Percentiles rank a stretch among this genome's conserved stretches.
These are phyloP conservation scores for Massariosphaeria phaeospora DNA, from an alignment of 495 filamentous ascomycete genomes.

Conservation along the genomic window DNA sequence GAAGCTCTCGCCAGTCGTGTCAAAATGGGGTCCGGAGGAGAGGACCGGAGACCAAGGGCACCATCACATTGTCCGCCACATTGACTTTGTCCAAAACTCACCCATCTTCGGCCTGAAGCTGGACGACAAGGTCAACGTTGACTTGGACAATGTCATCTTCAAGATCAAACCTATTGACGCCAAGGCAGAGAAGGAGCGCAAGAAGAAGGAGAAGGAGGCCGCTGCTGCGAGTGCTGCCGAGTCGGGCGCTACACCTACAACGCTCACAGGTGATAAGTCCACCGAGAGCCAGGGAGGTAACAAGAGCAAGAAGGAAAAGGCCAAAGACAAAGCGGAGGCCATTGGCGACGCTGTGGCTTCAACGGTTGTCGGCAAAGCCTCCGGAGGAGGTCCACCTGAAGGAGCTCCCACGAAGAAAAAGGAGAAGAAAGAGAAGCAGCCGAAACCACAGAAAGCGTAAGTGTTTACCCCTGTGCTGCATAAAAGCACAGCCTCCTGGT, in stretches of 20 bases:
- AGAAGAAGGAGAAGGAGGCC: conserved; percentile 45
- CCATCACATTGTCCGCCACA: conserved; percentile 83
- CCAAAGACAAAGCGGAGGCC: conserved; percentile 33
- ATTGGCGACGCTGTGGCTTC: conserved; percentile 29
- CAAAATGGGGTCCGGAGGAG: conserved; percentile 78
- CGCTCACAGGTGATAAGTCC: conserved; percentile 8
- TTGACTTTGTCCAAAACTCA: conserved; percentile 93
- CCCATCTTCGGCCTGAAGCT: conserved; percentile 69
- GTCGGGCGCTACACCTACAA: conserved; percentile 24
- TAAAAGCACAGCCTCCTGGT: conserved; percentile 23
- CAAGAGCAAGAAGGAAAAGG: conserved; percentile 38
- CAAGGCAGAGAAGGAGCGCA: conserved; percentile 54
- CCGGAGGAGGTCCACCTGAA: conserved; percentile 13
- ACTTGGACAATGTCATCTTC: conserved; percentile 74
- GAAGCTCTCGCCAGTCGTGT: conserved; percentile 69
- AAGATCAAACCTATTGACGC: conserved; percentile 46
- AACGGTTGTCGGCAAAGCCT: no score
- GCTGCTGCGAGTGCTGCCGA: conserved; percentile 30
- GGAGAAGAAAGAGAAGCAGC: conserved; percentile 69
- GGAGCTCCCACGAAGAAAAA: conserved; percentile 62
- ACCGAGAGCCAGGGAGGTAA: conserved; percentile 28
- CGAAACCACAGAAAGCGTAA: conserved; percentile 58
- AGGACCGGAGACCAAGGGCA: conserved; percentile 84
- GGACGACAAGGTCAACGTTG: conserved; percentile 72
- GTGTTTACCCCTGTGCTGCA: conserved; percentile 30